Percentiles rank a stretch among this genome's conserved stretches.
Conservation (phyloP, 1,139 yeast genomes). For the Yamadazyma atmosphaerica region DNA sequence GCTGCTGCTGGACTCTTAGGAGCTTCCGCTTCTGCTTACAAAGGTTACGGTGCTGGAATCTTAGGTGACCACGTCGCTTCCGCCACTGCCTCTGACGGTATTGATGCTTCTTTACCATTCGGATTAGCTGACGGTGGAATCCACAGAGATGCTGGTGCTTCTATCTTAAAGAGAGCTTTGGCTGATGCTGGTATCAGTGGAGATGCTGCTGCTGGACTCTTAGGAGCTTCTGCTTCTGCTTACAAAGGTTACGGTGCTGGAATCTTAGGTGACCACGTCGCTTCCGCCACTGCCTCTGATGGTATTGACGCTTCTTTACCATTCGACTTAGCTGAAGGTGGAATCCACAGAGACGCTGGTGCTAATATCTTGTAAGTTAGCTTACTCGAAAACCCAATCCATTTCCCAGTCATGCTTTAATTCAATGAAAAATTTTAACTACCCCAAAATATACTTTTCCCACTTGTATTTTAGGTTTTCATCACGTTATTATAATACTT, state of each 20-base stretch:
- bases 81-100: slow-evolving; percentile 10
- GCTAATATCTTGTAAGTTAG: slow-evolving; percentile 10
- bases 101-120: slow-evolving; percentile 7
- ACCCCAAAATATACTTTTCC: slow-evolving; percentile 1
- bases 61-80: slow-evolving; percentile 6
- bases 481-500: background rate
- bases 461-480: slow-evolving; percentile 2
- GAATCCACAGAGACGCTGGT: slow-evolving; percentile 13
- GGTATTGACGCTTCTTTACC: slow-evolving; percentile 11
- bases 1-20: background rate
- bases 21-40: slow-evolving; percentile 3
- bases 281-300: slow-evolving; percentile 10
- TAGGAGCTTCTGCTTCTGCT: slow-evolving; percentile 5
- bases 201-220: slow-evolving; percentile 3
- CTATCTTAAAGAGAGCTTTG: slow-evolving; percentile 8
- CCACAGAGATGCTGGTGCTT: slow-evolving; percentile 5
- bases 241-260: slow-evolving; percentile 9
- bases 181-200: slow-evolving; percentile 2
- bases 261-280: slow-evolving; percentile 9
- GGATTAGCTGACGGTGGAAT: slow-evolving; percentile 6
- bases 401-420: background rate
- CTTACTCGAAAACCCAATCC: background rate
- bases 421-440: slow-evolving; percentile 1
- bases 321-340: slow-evolving; percentile 7
- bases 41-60: background rate